Percentiles rank a stretch among this genome's conserved stretches.
phyloP scores from a whole-genome alignment of 2,329 filamentous ascomycete species.

The Fusarium chlamydosporum region DNA sequence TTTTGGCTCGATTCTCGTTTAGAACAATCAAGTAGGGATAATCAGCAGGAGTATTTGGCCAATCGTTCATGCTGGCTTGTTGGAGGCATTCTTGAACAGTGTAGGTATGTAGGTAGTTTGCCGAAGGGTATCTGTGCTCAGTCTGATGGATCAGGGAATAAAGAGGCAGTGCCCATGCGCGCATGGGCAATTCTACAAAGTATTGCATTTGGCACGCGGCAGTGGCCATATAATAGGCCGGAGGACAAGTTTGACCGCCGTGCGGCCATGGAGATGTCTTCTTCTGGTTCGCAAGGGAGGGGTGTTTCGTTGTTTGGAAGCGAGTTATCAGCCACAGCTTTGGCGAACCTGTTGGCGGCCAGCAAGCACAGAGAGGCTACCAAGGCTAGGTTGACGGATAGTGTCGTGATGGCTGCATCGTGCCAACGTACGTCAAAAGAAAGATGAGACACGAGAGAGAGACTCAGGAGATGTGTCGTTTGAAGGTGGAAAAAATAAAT shows the following conservation, averaged over 20 bases:
- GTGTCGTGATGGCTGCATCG: conserved; percentile 20
- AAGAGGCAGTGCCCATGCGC: conserved; percentile 22
- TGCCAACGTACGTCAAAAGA: conserved; percentile 9
- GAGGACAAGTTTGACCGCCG: conserved; percentile 20
- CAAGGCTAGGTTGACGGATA: conserved; percentile 2
- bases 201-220: conserved; percentile 1
- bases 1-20: conserved; percentile 10
- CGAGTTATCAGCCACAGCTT: conserved; percentile 24
- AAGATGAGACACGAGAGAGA: conserved; percentile 6
- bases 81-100: conserved; percentile 9
- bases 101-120: conserved; percentile 10
- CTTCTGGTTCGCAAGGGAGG: conserved; percentile 4
- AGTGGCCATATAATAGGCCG: conserved; percentile 9
- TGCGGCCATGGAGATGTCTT: conserved; percentile 13
- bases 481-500: not conserved
- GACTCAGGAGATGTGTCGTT: not conserved
- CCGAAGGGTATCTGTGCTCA: conserved; percentile 12
- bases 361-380: not conserved
- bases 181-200: conserved; percentile 4
- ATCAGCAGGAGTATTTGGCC: not conserved
- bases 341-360: conserved; percentile 11
- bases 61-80: conserved; percentile 8
- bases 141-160: conserved; percentile 9
- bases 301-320: conserved; percentile 21
- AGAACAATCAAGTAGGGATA: not conserved